Percentiles rank a stretch among this genome's conserved stretches.
Conservation (phyloP, 1,284 basidiomycete species). For the Ganoderma sinense region DNA sequence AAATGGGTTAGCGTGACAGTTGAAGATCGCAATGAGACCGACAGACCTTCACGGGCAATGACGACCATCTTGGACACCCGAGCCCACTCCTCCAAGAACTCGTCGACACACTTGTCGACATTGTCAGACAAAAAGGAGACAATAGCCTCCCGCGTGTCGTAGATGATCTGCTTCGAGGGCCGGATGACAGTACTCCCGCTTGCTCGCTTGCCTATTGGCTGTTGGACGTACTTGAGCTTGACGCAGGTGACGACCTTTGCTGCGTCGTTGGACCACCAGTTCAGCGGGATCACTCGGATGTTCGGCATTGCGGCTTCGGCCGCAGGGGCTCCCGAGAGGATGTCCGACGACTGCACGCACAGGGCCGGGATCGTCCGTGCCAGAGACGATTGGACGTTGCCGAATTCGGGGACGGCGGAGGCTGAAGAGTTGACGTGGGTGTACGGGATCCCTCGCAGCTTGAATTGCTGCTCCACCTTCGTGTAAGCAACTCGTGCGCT, state of each 20-base stretch:
- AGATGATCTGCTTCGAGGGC: conserved; percentile 85
- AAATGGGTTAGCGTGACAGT: conserved; percentile 7
- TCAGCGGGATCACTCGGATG: conserved; percentile 85
- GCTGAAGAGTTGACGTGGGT: conserved; percentile 73
- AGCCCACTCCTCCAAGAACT: conserved; percentile 92
- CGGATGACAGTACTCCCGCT: conserved; percentile 71
- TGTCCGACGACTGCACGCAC: conserved; percentile 82
- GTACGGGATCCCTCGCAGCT: conserved; percentile 81
- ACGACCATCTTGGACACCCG: conserved; percentile 91
- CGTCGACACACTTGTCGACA: conserved; percentile 86
- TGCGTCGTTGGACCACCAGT: conserved; percentile 88
- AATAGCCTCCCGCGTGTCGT: conserved; percentile 84
- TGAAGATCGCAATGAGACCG: neutral
- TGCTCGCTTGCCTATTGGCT: conserved; percentile 78
- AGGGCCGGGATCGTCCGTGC: conserved; percentile 81
- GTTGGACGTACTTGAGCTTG: conserved; percentile 87
- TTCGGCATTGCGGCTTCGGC: conserved; percentile 92
- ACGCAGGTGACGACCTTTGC: conserved; percentile 84
- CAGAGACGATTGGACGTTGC: conserved; percentile 70
- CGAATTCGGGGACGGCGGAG: conserved; percentile 51
- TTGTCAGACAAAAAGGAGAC: conserved; percentile 88
- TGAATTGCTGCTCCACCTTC: conserved; percentile 89
- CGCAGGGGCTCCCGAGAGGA: conserved; percentile 82
- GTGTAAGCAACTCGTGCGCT: conserved; percentile 92
- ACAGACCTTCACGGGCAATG: conserved; percentile 83